phyloP scores from a whole-genome alignment of 257 asterid genomes.

The Ocimum tenuiflorum region DNA sequence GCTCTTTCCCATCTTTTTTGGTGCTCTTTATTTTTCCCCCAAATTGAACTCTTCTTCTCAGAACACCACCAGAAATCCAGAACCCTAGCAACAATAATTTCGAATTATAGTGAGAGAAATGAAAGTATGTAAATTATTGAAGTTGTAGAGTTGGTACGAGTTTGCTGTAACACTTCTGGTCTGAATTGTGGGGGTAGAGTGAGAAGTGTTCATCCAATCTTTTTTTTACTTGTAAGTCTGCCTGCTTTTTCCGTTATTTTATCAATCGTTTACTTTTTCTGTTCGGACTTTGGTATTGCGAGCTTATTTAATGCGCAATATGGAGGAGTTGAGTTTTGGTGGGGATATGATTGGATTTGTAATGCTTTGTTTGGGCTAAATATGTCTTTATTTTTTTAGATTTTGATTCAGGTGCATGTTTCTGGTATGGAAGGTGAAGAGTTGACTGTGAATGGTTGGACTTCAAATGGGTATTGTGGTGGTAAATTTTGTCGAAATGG shows the following conservation, averaged over 20 bases:
- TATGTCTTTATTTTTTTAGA: neutral
- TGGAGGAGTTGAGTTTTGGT: neutral
- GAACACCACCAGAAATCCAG: too few species aligned
- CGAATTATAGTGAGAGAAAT: neutral
- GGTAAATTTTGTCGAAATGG: conserved; percentile 20
- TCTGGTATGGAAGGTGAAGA: conserved; percentile 41
- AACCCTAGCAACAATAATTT: conserved; percentile 40
- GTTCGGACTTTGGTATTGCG: neutral
- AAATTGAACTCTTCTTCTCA: neutral
- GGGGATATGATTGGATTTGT: neutral
- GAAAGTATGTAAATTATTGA: neutral
- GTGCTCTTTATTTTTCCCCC: conserved; percentile 22
- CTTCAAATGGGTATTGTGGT: conserved; percentile 16
- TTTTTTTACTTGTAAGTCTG: conserved; percentile 23
- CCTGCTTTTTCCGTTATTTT: neutral
- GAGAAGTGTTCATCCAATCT: neutral
- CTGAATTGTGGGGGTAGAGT: conserved; percentile 3
- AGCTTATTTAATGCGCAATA: conserved; percentile 2
- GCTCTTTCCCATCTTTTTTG: conserved; percentile 36
- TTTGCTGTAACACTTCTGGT: neutral
- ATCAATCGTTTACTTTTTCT: too few species aligned
- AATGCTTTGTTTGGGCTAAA: neutral
- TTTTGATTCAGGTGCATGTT: conserved; percentile 13
- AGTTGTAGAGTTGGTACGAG: neutral
- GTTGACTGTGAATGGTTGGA: conserved; percentile 21